Conservation (phyloP, 2,329 filamentous ascomycete genomes). For the Sporothrix protearum region DNA sequence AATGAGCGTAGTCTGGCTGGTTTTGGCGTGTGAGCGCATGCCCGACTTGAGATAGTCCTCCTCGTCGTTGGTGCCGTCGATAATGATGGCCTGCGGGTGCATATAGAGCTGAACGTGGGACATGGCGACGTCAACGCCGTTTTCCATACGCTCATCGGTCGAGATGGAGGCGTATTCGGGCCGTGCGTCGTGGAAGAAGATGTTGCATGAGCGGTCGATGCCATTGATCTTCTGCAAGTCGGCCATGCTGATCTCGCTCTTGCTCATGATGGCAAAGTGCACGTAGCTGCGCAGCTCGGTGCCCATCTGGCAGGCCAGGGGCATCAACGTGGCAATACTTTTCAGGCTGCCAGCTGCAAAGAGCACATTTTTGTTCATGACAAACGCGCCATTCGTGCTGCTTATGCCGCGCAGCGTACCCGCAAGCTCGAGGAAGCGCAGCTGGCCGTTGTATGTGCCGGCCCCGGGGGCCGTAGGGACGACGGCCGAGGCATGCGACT, state of each 20-base stretch:
- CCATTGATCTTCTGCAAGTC: constrained; percentile 75
- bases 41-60: constrained; percentile 64
- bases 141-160: constrained; percentile 64
- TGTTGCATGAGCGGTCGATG: constrained; percentile 64
- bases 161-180: constrained; percentile 70
- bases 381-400: constrained; percentile 49
- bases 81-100: constrained; percentile 71
- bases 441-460: constrained; percentile 61
- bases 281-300: constrained; percentile 65
- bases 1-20: constrained; percentile 61
- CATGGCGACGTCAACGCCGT: constrained; percentile 61
- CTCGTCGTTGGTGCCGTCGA: constrained; percentile 66
- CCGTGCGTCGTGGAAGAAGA: constrained; percentile 68
- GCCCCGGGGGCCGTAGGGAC: background rate
- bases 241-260: constrained; percentile 64
- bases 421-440: constrained; percentile 65
- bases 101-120: constrained; percentile 69
- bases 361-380: constrained; percentile 65
- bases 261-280: constrained; percentile 76
- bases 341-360: constrained; percentile 73
- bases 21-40: constrained; percentile 52
- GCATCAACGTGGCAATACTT: constrained; percentile 69
- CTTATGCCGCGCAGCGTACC: constrained; percentile 58
- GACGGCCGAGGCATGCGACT: background rate
- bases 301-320: constrained; percentile 85